Evolutionary conservation across 768 basidiomycete species (phyloP), one percentile per base, ranked within the genome.

Genomic region (Russula compacta): DNA sequence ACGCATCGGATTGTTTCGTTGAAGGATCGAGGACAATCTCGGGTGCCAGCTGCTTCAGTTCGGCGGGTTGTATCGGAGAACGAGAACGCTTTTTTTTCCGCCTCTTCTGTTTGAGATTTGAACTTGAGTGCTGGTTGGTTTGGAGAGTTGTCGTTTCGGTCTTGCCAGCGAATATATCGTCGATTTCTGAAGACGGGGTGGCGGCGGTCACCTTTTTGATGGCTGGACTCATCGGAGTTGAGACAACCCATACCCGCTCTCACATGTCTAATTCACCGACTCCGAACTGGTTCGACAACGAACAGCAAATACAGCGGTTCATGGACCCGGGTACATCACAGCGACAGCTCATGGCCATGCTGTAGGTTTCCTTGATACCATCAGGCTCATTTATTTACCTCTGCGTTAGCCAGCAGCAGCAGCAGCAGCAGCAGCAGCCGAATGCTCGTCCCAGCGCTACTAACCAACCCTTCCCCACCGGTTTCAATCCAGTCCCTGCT

Each of bases 1-100:
- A 51, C 11, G 61, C 35, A 19, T 49, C 64, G 19, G 68, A 68
- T 39, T 68, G 57, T 40, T 68, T 65, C 65, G 69, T 63, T 46
- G 87, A 89, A 6, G 85, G 79, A 72, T 90, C 88, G 54, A 85
- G 69, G 66, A 89, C 72, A 24, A 85, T 87, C 71, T 87, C 81
- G 56, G 86, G 75, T 17, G 68, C 64, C n/a, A 65, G 67, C 33
- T 24, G 36, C n/a, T 51, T 56, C 40, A 39, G 32, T 47, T 74
- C 74, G 48, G 68, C 63, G 46, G 66, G 60, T 39, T 69, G 68
- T 50, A 64, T 54, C 38, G 38, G 55, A 11, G 62, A 54, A 29
- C 74, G 55, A 11, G 62, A 54, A 29, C 74, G 72, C 69, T 74
- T 76, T 65, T 79, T 79, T 70, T 79, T 78, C 64, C 74, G 79